These are phyloP conservation scores for Solanum sejunctum DNA, from an alignment of 257 asterid species.

Conservation along the genomic window DNA sequence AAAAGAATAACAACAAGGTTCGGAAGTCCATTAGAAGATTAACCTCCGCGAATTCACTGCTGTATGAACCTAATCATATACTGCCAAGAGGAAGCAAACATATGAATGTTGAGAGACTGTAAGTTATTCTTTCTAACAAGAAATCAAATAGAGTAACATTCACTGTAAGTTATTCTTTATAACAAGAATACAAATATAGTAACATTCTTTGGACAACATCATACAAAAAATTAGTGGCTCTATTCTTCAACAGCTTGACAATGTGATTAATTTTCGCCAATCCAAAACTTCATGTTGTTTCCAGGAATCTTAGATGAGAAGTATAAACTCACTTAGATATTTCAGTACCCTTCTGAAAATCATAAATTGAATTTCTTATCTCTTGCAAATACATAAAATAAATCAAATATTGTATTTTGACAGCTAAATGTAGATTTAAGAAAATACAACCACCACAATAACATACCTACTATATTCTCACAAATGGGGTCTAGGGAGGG, in stretches of 20 bases:
- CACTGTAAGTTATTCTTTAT: not conserved
- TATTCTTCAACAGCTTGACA: not conserved
- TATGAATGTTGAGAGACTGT: not conserved
- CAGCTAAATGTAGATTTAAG: not conserved
- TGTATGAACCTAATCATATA: conserved; percentile 13
- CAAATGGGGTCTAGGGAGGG: not conserved
- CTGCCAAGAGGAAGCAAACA: conserved; percentile 1
- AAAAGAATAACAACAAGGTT: conserved; percentile 18
- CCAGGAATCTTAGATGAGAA: not conserved
- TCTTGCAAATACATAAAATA: not conserved
- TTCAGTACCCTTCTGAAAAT: not conserved
- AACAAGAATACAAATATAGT: not conserved
- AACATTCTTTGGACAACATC: not conserved
- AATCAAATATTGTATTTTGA: not conserved
- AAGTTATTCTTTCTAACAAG: not conserved
- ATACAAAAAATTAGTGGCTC: not conserved
- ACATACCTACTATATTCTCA: not conserved
- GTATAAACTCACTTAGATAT: not conserved
- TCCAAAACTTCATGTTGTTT: not conserved
- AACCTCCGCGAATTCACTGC: conserved; percentile 9
- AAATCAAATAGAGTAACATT: not conserved
- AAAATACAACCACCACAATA: not conserved
- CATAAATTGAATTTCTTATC: not conserved
- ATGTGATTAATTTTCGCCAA: not conserved
- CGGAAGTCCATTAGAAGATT: conserved; percentile 37